These are phyloP conservation scores for Diospyros lotus DNA, from an alignment of 148 eudicot species.

Conservation along the genomic window DNA sequence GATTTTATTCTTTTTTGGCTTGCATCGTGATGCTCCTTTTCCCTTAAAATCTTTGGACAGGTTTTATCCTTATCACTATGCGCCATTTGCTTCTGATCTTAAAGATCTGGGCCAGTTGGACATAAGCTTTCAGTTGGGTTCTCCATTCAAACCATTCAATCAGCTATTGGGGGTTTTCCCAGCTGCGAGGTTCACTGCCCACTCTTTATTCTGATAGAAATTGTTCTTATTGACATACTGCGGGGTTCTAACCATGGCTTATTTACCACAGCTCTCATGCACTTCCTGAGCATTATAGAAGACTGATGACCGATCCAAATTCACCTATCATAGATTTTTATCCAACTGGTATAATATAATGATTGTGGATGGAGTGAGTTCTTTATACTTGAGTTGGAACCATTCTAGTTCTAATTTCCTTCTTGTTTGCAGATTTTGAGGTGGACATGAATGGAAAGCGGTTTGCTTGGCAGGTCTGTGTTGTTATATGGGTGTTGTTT, in stretches of 20 bases:
- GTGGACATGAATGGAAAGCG: no score
- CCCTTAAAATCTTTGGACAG: slow-evolving; percentile 24
- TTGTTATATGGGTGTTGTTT: neutral
- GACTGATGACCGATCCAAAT: slow-evolving; percentile 71
- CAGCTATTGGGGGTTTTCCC: slow-evolving; percentile 96
- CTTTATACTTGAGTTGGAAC: neutral
- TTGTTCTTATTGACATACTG: neutral
- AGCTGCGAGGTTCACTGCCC: slow-evolving; percentile 73
- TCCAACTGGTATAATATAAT: slow-evolving; percentile 55
- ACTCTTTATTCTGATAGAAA: neutral
- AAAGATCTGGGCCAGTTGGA: slow-evolving; percentile 60
- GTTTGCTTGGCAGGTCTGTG: no score
- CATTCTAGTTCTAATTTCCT: no score
- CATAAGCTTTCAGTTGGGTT: slow-evolving; percentile 75
- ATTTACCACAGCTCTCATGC: slow-evolving; percentile 76
- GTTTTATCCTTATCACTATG: slow-evolving; percentile 99
- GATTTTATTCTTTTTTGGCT: neutral
- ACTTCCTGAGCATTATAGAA: slow-evolving; percentile 76
- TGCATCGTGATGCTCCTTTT: no score
- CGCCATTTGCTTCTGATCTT: slow-evolving; percentile 98
- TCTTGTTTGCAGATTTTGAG: no score
- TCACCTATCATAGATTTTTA: slow-evolving; percentile 93
- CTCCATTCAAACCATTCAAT: slow-evolving; percentile 94
- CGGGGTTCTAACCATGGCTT: slow-evolving; percentile 27
- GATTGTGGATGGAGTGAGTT: neutral